Evolutionary conservation across 2,329 filamentous ascomycete genomes (phyloP).

Genomic region (Botrytis deweyae): DNA sequence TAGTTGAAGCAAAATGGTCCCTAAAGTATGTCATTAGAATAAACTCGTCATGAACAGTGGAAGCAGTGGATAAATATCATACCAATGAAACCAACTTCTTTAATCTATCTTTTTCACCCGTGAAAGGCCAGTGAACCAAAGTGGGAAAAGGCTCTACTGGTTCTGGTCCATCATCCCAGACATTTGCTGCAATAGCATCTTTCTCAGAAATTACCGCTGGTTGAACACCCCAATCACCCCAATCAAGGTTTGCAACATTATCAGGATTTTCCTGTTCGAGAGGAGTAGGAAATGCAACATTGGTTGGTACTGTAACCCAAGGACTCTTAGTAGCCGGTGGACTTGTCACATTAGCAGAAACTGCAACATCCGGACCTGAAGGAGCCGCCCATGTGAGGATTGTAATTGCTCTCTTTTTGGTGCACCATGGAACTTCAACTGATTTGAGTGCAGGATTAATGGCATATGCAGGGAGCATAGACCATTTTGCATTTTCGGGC

Average conservation of each 20-base stretch:
- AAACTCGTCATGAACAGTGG: background rate
- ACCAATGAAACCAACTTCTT: constrained; percentile 13
- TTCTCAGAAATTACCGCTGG: background rate
- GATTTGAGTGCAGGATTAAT: background rate
- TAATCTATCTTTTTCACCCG: background rate
- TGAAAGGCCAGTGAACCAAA: constrained; percentile 6
- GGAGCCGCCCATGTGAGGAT: background rate
- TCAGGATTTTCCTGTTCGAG: background rate
- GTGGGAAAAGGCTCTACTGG: background rate
- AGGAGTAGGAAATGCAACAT: background rate
- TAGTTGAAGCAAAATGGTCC: constrained; percentile 3
- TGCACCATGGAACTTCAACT: background rate
- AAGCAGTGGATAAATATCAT: background rate
- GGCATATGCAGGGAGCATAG: background rate
- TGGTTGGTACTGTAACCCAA: background rate
- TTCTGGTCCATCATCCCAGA: background rate
- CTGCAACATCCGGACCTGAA: background rate
- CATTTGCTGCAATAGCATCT: background rate
- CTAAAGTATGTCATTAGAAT: background rate
- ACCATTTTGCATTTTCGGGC: constrained; percentile 12
- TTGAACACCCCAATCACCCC: background rate
- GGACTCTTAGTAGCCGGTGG: background rate
- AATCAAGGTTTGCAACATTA: background rate
- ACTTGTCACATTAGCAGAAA: background rate
- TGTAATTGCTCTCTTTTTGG: background rate